Percentiles rank a stretch among this genome's conserved stretches.
These are phyloP conservation scores for Escovopsis sp. DNA, from an alignment of 2,329 filamentous ascomycete genomes.

Conservation along the genomic window DNA sequence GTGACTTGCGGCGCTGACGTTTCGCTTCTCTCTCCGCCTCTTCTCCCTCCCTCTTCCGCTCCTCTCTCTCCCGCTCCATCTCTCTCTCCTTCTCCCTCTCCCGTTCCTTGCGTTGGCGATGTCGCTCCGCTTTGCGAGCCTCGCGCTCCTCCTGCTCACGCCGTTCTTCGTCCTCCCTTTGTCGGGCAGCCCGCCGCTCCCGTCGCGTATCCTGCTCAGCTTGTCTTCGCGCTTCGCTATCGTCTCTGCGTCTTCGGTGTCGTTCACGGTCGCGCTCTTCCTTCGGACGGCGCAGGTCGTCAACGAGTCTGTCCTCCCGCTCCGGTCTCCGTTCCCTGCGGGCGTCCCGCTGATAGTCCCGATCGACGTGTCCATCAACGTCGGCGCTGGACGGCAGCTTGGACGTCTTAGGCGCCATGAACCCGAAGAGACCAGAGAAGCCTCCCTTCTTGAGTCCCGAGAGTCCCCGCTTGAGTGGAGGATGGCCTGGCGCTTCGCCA, in stretches of 20 bases:
- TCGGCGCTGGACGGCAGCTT: constrained; percentile 35
- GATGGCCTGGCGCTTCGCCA: constrained; percentile 17
- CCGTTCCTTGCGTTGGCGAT: constrained; percentile 33
- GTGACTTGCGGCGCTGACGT: constrained; percentile 35
- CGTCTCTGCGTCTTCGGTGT: constrained; percentile 40
- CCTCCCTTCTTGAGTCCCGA: constrained; percentile 37
- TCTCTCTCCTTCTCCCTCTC: constrained; percentile 27
- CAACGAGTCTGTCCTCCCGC: constrained; percentile 21
- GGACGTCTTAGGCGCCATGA: constrained; percentile 32
- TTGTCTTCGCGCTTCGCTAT: constrained; percentile 34
- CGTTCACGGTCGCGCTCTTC: constrained; percentile 43
- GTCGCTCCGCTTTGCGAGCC: constrained; percentile 34
- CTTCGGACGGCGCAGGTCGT: constrained; percentile 42
- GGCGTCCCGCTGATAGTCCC: constrained; percentile 42
- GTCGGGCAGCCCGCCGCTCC: constrained; percentile 34
- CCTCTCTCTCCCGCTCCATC: neutral
- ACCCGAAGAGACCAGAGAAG: constrained; percentile 45
- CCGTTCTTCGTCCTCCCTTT: constrained; percentile 35
- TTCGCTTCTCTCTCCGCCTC: constrained; percentile 31
- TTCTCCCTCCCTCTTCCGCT: constrained; percentile 27
- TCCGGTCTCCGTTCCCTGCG: constrained; percentile 46
- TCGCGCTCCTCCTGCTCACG: constrained; percentile 34
- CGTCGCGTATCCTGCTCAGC: constrained; percentile 46
- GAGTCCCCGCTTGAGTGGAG: constrained; percentile 19
- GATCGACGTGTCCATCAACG: constrained; percentile 38